Evolutionary conservation across 495 filamentous ascomycete genomes (phyloP).

Genomic region (Pyrenula massariospora): DNA sequence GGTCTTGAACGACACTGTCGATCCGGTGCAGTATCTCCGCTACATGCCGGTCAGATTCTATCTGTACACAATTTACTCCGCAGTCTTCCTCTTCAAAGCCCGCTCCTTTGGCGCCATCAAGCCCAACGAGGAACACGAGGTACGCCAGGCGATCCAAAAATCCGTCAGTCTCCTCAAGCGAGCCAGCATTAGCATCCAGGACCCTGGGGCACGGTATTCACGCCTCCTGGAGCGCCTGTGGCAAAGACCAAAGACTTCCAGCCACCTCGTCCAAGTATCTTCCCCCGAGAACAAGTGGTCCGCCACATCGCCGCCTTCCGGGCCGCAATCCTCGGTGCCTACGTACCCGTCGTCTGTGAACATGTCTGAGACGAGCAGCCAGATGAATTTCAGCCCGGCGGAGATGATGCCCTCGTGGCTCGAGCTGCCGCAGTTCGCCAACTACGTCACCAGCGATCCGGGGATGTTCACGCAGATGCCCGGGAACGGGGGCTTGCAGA

Average conservation of each 20-base stretch:
- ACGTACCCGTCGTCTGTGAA: not conserved
- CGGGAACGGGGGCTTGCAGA: not conserved
- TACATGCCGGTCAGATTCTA: constrained; percentile 51
- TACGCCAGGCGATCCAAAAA: constrained; percentile 38
- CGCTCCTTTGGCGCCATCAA: constrained; percentile 44
- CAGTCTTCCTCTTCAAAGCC: constrained; percentile 46
- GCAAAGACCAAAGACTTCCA: constrained; percentile 5
- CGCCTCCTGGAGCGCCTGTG: constrained; percentile 42
- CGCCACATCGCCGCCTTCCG: not conserved
- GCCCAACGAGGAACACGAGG: constrained; percentile 35
- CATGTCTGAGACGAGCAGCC: not conserved
- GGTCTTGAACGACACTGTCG: constrained; percentile 40
- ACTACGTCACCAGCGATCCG: not conserved
- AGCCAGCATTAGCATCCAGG: constrained; percentile 38
- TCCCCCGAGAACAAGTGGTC: not conserved
- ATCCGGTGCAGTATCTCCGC: constrained; percentile 41
- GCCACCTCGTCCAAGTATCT: not conserved
- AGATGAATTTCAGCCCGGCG: not conserved
- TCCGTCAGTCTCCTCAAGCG: constrained; percentile 38
- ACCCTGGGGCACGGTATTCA: constrained; percentile 42
- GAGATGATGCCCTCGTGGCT: not conserved
- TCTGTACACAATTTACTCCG: constrained; percentile 45
- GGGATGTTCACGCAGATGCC: not conserved
- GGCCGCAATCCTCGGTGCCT: not conserved
- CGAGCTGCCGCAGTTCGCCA: not conserved